Evolutionary conservation across 1,139 yeast species (phyloP), one percentile per base, ranked within the genome.

Genomic region (Protomyces inundatus): DNA sequence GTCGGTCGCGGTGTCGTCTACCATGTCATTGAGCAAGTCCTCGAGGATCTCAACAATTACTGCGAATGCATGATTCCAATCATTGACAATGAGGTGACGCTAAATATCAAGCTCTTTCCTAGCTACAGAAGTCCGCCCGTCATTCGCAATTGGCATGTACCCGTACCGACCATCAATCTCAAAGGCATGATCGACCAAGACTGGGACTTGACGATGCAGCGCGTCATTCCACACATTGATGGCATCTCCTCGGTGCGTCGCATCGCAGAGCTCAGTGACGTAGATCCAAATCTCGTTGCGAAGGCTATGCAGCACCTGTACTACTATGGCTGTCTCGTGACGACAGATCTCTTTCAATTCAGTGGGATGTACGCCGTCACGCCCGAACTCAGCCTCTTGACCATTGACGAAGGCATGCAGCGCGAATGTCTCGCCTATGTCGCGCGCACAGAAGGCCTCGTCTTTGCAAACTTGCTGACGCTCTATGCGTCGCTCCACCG

Each of bases 181-280:
- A 80, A 80, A 48, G 78, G 83, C 45, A 78, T 93, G 68, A 85
- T 89, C 40, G 98, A 93, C 74, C 87, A 87, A 5, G 88, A 88
- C 70, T 93, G 98, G 98, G 98, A 93, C 73, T 97, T 98, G 0
- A 93, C 98, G 1, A 87, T 93, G 95, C 79, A 90, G 53, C 87
- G 87, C 69, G 88, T 93, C 40, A 76, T 90, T 12, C 97, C 97
- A 0, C 87, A 80, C 69, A 89, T 93, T 55, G 84, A 95, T 71
- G 98, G 99, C 0, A 79, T 90, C 58, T 91, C 93, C 72, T 88
- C 95, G 1, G 84, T 93, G 23, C 81, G 84, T 51, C 82, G 83
- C 66, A 91, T 95, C 50, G 84, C 97, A 48, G 84, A 84, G 66
- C 73, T 90, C 56, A 90, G 97, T 0, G 85, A 88, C 69, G 88